A percentile compares a stretch with the other conserved stretches of the same genome.
These are phyloP conservation scores for Podospora anserina DNA, from an alignment of 495 filamentous ascomycete genomes.

Conservation along the genomic window DNA sequence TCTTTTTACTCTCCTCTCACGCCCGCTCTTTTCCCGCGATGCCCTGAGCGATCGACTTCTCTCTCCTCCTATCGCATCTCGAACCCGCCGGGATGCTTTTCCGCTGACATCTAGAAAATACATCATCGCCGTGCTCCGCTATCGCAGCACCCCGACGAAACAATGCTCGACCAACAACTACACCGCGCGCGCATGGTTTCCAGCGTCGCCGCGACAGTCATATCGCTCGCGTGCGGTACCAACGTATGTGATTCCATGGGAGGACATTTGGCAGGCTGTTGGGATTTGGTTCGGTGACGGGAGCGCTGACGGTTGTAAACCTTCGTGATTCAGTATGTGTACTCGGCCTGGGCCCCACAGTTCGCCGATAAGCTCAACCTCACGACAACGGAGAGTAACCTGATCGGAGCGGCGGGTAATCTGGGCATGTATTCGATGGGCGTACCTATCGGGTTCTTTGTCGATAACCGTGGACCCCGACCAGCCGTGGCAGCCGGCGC, in stretches of 20 bases:
- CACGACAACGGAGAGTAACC: conserved; percentile 82
- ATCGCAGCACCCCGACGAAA: conserved; percentile 6
- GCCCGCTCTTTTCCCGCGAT: not conserved
- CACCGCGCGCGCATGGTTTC: conserved; percentile 65
- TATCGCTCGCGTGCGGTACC: conserved; percentile 86
- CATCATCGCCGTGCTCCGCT: conserved; percentile 2
- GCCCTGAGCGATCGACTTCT: not conserved
- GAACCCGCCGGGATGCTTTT: conserved; percentile 2
- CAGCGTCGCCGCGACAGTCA: conserved; percentile 77
- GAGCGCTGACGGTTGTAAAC: conserved; percentile 17
- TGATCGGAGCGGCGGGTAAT: conserved; percentile 91
- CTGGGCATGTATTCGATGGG: conserved; percentile 92
- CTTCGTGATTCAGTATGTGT: conserved; percentile 70
- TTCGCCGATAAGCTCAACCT: conserved; percentile 83
- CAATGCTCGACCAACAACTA: conserved; percentile 38
- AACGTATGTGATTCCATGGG: conserved; percentile 56
- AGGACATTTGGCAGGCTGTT: not conserved
- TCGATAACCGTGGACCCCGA: conserved; percentile 78
- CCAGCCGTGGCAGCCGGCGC: conserved; percentile 72
- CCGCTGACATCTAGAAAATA: not conserved
- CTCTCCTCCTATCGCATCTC: not conserved
- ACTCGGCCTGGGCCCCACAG: conserved; percentile 96
- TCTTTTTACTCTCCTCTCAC: not conserved
- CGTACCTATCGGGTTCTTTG: conserved; percentile 82
- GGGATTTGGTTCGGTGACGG: not conserved